A percentile compares a stretch with the other conserved stretches of the same genome.
phyloP scores from a whole-genome alignment of 75 land plant species.

The Cupressus sempervirens region DNA sequence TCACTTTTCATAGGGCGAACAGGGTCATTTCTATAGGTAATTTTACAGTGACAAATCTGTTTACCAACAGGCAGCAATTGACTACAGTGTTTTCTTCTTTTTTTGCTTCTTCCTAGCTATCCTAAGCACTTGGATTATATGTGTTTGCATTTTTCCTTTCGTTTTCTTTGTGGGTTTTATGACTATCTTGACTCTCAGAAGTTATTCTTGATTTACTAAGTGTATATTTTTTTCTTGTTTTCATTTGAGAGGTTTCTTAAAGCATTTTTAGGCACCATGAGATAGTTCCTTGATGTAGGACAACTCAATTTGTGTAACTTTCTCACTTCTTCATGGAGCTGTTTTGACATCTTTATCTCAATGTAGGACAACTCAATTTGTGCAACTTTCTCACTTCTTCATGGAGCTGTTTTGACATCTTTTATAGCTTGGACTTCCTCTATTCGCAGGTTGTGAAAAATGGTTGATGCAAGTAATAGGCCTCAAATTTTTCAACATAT shows the following conservation, averaged over 20 bases:
- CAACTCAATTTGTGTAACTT: background rate
- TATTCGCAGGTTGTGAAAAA: background rate
- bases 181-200: background rate
- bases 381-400: background rate
- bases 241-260: background rate
- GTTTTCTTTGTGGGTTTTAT: background rate
- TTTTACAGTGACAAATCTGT: too few relatives aligned
- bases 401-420: background rate
- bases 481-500: conserved; percentile 39
- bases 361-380: background rate
- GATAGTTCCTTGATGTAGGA: background rate
- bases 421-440: background rate
- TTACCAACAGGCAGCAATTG: too few relatives aligned
- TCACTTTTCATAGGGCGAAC: too few relatives aligned
- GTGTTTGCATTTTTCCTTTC: background rate
- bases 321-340: background rate
- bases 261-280: background rate
- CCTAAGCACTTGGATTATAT: background rate
- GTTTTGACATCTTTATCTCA: background rate
- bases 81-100: background rate
- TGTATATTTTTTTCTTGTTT: background rate
- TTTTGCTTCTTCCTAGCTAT: background rate
- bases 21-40: too few relatives aligned
- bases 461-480: conserved; percentile 25
- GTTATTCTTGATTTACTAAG: background rate